Evolutionary conservation across 78 protist genomes (phyloP), one percentile per base, ranked within the genome.

Genomic region (Dictyostelium firmibasis): DNA sequence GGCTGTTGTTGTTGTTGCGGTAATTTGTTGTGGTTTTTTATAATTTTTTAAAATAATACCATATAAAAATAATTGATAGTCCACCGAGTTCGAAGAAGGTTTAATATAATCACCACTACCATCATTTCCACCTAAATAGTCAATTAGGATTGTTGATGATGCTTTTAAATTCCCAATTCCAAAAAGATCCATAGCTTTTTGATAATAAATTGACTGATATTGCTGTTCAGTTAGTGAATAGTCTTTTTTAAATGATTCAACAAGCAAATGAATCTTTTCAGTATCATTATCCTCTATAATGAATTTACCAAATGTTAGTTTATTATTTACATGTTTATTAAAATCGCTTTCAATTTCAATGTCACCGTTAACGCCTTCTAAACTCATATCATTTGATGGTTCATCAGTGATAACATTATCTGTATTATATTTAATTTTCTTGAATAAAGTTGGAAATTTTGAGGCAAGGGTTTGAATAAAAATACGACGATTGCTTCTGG

Each of bases 171-270:
- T 27, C 2, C 60, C 60, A 0, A 16, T 38, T 77, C 44, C 64
- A 43, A 77, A 77, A 41, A 43, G 25, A 41, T 77, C 83, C 36
- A 77, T 18, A 20, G 83, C n/a, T 41, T 77, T 77, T 77, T 77
- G 64, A 77, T 77, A 77, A n/a, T 38, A 41, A n/a, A 77, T 41
- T 23, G 16, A n/a, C 20, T 77, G 25, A 9, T 6, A 11, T 77
- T 77, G 64, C 23, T 41, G 50, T 38, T 38, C 38, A 77, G 25
- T 27, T n/a, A 77, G 14, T 20, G 43, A 38, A 43, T n/a, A 41
- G 20, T 77, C 53, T 3, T 41, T 38, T 41, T 77, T 35, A 38
- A 77, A 41, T 41, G 31, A 33, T 23, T 77, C 83, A 2, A 77
- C 25, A n/a, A 35, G 31, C 13, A 23, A 7, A 35, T 79, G 14